phyloP scores from a whole-genome alignment of 208 protist genomes.

The Acanthamoeba royreba region DNA sequence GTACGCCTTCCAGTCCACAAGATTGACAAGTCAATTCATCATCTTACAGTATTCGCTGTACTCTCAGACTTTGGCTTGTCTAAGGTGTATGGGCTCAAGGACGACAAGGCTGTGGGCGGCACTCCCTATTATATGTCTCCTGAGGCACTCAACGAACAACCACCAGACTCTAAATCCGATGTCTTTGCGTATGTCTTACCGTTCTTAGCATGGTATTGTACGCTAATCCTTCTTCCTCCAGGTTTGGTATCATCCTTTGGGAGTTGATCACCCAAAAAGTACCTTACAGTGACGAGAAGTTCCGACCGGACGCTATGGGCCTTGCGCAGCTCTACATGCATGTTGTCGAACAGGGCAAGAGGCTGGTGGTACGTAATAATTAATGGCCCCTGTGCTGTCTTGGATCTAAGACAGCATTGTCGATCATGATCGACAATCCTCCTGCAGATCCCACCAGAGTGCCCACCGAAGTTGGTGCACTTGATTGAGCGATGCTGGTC shows the following conservation, averaged over 20 bases:
- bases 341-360: not conserved
- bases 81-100: not conserved
- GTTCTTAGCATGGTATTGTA: not conserved
- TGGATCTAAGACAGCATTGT: not conserved
- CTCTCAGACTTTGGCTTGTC: not conserved
- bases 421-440: not conserved
- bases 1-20: not conserved
- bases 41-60: not conserved
- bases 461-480: not conserved
- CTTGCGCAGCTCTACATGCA: not conserved
- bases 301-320: not conserved
- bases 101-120: not conserved
- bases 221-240: not conserved
- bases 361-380: not conserved
- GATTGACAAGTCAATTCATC: not conserved
- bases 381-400: not conserved
- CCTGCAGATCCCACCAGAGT: not conserved
- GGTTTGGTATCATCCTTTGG: conserved; percentile 40
- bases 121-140: conserved; percentile 4
- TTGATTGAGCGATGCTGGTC: not conserved
- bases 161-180: not conserved
- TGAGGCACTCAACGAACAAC: not conserved
- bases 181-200: not conserved
- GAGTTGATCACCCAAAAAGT: conserved; percentile 2
- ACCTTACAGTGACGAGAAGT: conserved; percentile 12